Evolutionary conservation across 371 early-diverging fungal genomes (phyloP), one percentile per base, ranked within the genome.

Genomic region (Syncephalis plumigaleata): DNA sequence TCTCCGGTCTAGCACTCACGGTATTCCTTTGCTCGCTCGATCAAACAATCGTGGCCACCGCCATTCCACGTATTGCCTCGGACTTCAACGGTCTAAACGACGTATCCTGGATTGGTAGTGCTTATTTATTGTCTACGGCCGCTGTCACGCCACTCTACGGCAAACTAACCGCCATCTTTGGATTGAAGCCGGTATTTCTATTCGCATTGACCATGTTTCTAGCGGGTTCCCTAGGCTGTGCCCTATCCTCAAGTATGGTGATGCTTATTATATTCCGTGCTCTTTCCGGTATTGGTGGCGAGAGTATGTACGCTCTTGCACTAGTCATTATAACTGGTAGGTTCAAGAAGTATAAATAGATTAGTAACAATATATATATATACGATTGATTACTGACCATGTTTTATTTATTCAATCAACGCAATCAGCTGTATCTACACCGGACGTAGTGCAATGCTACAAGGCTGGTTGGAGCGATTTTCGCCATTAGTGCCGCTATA

Each of bases 271-370:
- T 73, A 18, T 79, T 75, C 9, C 71, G 90, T 39, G 82, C 77
- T 2, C 51, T 84, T 23, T 72, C 84, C 8, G 87, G 87, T 16
- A 53, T 81, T 25, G 91, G 94, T 37, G 89, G 86, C 23, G 79
- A 77, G 15, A 85, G 88, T 3, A 58, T 87, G 9, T 61, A 79
- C 26, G 65, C 76, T 8, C 57, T 83, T 48, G 68, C 70, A 16
- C 62, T 84, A 42, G 72, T 84, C 37, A 75, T 84, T 46, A 75
- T 86, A 24, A 68, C 81, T 0, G 87, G 84, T 47, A 59, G 84
- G 46, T 54, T 4, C 38, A n/a, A n/a, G n/a, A n/a, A 31, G 31
- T 31, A 11, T 31, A 7, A 11, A 31, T 31, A 31, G n/a, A n/a
- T n/a, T 31, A 31, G 31, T 31, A 11, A 31, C 31, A 31, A n/a